Base-by-base conservation (phyloP, 2,329 filamentous ascomycete genomes). In the Lithohypha guttulata region DNA sequence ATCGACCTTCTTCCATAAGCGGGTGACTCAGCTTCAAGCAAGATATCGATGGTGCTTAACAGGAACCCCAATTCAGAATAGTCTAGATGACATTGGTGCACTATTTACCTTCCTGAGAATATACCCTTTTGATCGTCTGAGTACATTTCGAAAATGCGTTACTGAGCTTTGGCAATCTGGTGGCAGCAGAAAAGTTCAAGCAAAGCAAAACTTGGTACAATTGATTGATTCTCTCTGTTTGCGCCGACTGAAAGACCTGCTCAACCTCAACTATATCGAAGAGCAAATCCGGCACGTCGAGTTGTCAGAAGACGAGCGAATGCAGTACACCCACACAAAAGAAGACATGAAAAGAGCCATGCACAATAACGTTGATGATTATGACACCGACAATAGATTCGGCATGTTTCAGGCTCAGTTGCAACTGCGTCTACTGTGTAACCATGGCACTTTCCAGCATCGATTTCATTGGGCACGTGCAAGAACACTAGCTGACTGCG, bases 11-110 rank as follows among this genome's bases (percentile, higher is more conserved):
- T 59, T 69, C 7, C 59, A 68, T 42, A 58, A 57, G 1, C 60
- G 66, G 1, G 65, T 66, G 3, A 47, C 52, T 15, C 55, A 60
- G 0, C 54, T 76, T 0, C 40, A 50, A 1, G 63, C 70, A 0
- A 55, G 57, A 2, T 64, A 60, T 0, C 59, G 71, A 6, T 75
- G 71, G 70, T 72, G 68, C 44, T 55, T 73, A 1, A 68, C 67
- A 0, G 70, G 69, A 1, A 73, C 70, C 0, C 71, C 70, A 0
- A 66, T 75, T 17, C 71, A 75, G 42, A 75, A 75, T 45, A 56
- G 55, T 2, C 55, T 75, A 0, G 64, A 66, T 5, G 71, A 75
- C 34, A 59, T 75, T 3, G 70, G 66, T 0, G 60, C 69, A 0
- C 55, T 75, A 0, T 60, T 73, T 28, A 57, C 61, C 1, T 74